Evolutionary conservation across 371 early-diverging fungal genomes (phyloP), one percentile per base, ranked within the genome.

Genomic region (Nematocida ausubeli): DNA sequence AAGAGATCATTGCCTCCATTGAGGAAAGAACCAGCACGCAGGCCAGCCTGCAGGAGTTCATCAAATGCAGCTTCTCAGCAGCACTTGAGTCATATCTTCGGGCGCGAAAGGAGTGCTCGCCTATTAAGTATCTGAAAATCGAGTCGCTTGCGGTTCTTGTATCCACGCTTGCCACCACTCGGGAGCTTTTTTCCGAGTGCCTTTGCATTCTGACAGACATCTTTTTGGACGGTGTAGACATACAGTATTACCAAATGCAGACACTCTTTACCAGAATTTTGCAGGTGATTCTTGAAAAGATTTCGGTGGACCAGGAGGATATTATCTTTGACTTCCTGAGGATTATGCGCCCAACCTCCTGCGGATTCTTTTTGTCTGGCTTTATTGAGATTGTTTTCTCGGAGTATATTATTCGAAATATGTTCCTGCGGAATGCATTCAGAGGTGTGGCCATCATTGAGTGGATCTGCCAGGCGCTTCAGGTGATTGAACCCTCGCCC

Each of bases 341-440:
- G 14, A 32, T 19, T 19, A 49, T 75, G 30, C 28, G 78, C 5
- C 78, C 78, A 9, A 55, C 52, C n/a, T 35, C 4, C 16, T 34
- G 51, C 4, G 65, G 65, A 9, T 50, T 75, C 37, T 75, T 75
- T 39, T 35, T 51, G 24, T 80, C 50, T 6, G 78, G 78, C 14
- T 75, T 51, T 42, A 26, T 75, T 35, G 78, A 75, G 67, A 52
- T 75, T n/a, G 50, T 75, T 22, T 75, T 75, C 67, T 75, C 65
- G 3, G 67, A 66, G 1, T 75, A 75, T 54, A 51, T 75, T 49
- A 64, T 75, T 24, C 40, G 78, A 4, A 75, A 75, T 39, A 64
- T 75, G 64, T 75, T 75, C 66, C 24, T 75, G 42, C 40, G 78
- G 2, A 75, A 75, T 40, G 34, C 68, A 14, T 42, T 19, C 24